Conservation (phyloP, 345 rosid species). For the Kandelia obovata region DNA sequence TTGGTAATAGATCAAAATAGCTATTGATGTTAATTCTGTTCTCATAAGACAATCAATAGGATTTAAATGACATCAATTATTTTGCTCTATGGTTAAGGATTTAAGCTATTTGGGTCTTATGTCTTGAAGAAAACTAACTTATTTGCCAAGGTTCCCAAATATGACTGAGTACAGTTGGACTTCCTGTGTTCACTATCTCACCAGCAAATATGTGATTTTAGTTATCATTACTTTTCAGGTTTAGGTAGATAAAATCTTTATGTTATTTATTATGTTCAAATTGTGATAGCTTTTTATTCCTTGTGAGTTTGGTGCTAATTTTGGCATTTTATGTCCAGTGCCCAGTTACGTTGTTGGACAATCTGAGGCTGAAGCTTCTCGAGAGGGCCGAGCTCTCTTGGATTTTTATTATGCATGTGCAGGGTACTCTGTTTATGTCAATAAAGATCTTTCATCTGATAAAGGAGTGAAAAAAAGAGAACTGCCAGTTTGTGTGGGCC, state of each 20-base stretch:
- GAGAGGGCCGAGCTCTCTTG: conserved; percentile 33
- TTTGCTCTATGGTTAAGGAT: too few species aligned
- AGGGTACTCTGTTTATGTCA: conserved; percentile 53
- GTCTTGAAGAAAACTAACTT: too few species aligned
- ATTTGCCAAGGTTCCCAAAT: too few species aligned
- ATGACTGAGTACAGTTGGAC: too few species aligned
- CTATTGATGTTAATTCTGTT: too few species aligned
- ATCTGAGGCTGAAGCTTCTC: conserved; percentile 46
- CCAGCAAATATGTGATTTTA: too few species aligned
- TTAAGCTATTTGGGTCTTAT: too few species aligned
- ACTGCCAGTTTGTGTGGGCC: conserved; percentile 59
- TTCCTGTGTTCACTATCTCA: too few species aligned
- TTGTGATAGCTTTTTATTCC: not conserved
- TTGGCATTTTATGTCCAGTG: conserved; percentile 26
- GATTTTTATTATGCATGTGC: conserved; percentile 65
- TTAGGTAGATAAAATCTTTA: not conserved
- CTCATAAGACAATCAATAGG: too few species aligned
- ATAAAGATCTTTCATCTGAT: conserved; percentile 33
- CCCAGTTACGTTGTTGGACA: conserved; percentile 41
- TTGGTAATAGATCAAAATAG: too few species aligned
- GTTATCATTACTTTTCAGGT: not conserved
- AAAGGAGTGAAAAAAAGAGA: conserved; percentile 36
- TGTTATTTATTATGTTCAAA: not conserved
- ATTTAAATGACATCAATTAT: too few species aligned
- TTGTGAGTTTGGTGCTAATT: not conserved